These are phyloP conservation scores for Solanum chilense DNA, from an alignment of 257 asterid species.

Conservation along the genomic window DNA sequence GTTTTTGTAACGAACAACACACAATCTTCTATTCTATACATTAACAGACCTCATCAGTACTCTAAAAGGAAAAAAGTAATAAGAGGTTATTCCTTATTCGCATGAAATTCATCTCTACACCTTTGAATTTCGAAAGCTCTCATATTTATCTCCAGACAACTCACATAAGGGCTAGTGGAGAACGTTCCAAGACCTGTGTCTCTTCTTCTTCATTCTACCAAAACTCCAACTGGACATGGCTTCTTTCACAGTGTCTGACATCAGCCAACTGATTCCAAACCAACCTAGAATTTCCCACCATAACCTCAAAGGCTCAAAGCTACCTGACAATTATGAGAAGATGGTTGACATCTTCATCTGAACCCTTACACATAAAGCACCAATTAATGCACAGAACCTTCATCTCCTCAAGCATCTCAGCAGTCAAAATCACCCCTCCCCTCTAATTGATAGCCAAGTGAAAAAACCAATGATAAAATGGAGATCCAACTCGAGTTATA, in stretches of 20 bases:
- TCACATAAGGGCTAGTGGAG: neutral
- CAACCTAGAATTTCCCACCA: neutral
- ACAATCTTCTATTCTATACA: neutral
- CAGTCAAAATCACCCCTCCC: neutral
- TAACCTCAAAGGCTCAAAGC: neutral
- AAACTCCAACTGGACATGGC: neutral
- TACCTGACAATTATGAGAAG: neutral
- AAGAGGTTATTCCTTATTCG: neutral
- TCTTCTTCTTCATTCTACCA: neutral
- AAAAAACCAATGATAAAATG: neutral
- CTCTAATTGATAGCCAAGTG: neutral
- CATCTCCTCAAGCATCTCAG: neutral
- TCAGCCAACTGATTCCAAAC: neutral
- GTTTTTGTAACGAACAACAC: neutral
- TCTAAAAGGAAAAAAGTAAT: neutral
- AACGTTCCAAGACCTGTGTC: neutral
- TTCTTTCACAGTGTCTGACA: neutral
- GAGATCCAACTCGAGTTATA: neutral
- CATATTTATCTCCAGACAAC: neutral
- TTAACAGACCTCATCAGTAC: neutral
- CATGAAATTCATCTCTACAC: neutral
- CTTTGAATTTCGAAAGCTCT: neutral
- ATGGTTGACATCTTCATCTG: neutral
- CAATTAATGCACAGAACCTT: neutral
- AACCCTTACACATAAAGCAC: neutral